A percentile compares a stretch with the other conserved stretches of the same genome.
Conservation (phyloP, 2,329 filamentous ascomycete genomes). For the Botrytis paeoniae region DNA sequence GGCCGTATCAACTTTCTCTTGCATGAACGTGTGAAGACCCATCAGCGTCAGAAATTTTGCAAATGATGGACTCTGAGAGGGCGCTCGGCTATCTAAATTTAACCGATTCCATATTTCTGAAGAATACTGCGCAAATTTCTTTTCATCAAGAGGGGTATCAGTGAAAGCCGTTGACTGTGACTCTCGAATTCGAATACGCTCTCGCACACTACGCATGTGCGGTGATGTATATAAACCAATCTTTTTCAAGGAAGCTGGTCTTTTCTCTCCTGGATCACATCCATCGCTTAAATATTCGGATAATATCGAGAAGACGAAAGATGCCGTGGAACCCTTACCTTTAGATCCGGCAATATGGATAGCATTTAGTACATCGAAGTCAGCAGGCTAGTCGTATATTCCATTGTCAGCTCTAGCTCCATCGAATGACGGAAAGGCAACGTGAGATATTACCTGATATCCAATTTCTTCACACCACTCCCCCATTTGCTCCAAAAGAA, state of each 20-base stretch:
- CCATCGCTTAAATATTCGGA: neutral
- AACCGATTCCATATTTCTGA: neutral
- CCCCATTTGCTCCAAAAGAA: neutral
- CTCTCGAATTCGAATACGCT: neutral
- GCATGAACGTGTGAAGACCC: neutral
- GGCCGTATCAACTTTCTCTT: neutral
- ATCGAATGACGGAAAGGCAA: too few species aligned
- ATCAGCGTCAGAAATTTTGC: neutral
- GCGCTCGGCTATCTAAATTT: neutral
- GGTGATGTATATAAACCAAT: neutral
- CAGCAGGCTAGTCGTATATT: neutral
- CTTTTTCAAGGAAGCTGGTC: neutral
- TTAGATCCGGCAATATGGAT: neutral
- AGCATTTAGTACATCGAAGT: neutral
- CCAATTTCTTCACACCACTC: neutral
- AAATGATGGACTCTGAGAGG: neutral
- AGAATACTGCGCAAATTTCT: neutral
- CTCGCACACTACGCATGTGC: neutral
- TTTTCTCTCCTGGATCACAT: neutral
- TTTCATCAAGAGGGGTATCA: neutral
- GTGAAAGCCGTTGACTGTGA: neutral
- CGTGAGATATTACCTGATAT: neutral
- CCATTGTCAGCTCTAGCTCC: too few species aligned
- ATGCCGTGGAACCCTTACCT: conserved; percentile 1
- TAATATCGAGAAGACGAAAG: neutral